Conservation (phyloP, 2,329 filamentous ascomycete species). For the Alternaria brassicae region DNA sequence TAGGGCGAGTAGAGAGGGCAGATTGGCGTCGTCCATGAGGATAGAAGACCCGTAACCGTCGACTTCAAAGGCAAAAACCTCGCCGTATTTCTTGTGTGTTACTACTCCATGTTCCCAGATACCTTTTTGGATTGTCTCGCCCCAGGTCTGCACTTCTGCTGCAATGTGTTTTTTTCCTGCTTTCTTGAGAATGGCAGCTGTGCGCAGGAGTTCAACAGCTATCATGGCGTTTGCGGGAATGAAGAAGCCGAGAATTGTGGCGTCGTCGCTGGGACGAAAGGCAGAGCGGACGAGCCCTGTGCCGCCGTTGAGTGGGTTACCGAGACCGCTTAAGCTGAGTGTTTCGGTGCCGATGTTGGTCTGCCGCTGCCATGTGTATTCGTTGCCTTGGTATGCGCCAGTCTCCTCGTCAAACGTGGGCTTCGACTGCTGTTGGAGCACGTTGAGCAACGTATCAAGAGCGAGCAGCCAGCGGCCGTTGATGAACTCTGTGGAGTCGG, state of each 20-base stretch:
- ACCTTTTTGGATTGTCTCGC: constrained; percentile 73
- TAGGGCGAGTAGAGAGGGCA: constrained; percentile 79
- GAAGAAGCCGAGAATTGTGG: constrained; percentile 91
- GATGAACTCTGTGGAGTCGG: constrained; percentile 78
- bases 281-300: constrained; percentile 89
- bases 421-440: constrained; percentile 79
- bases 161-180: constrained; percentile 63
- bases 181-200: constrained; percentile 71
- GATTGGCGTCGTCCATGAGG: constrained; percentile 89
- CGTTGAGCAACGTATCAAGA: constrained; percentile 73
- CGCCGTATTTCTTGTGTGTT: constrained; percentile 74
- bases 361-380: constrained; percentile 84
- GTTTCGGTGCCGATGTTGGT: constrained; percentile 91
- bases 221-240: constrained; percentile 98
- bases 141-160: constrained; percentile 61
- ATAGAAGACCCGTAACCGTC: constrained; percentile 85
- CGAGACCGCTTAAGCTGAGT: constrained; percentile 77
- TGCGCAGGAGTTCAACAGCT: constrained; percentile 81
- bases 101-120: constrained; percentile 87
- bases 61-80: constrained; percentile 86
- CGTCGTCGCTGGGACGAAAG: constrained; percentile 94
- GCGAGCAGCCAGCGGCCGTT: constrained; percentile 80
- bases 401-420: constrained; percentile 78
- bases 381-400: constrained; percentile 70
- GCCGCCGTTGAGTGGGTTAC: constrained; percentile 86